Evolutionary conservation across 2,329 filamentous ascomycete species (phyloP).

Genomic region (Colletotrichum horii): DNA sequence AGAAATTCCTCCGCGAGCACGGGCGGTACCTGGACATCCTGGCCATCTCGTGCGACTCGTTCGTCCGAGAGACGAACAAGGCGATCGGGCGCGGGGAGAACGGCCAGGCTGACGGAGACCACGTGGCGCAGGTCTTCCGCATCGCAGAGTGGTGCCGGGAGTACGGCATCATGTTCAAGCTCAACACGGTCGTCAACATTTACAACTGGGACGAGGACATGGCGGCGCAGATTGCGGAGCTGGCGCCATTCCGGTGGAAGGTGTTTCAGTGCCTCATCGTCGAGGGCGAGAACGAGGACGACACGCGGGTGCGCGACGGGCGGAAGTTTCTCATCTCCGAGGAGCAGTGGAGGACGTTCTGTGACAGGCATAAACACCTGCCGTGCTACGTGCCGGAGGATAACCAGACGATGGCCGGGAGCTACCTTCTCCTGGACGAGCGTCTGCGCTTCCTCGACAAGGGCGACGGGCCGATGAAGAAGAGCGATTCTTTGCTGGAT

Average conservation of each 20-base stretch:
- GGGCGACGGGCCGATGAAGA: constrained; percentile 34
- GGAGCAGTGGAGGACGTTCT: constrained; percentile 51
- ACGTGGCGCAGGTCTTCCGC: constrained; percentile 47
- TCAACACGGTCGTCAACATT: constrained; percentile 59
- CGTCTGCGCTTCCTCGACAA: constrained; percentile 55
- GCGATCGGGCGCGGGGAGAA: constrained; percentile 51
- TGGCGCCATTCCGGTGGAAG: constrained; percentile 60
- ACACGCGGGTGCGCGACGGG: constrained; percentile 43
- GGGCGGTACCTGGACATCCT: constrained; percentile 56
- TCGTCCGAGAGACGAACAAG: constrained; percentile 53
- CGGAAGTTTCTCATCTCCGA: constrained; percentile 50
- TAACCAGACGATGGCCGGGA: constrained; percentile 55
- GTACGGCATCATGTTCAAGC: constrained; percentile 58
- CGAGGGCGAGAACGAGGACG: constrained; percentile 55
- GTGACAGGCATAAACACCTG: constrained; percentile 44
- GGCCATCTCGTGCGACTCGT: constrained; percentile 61
- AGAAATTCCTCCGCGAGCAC: constrained; percentile 46
- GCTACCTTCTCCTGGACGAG: constrained; percentile 58
- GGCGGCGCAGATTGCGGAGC: constrained; percentile 38
- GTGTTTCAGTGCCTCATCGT: constrained; percentile 60
- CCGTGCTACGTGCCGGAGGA: constrained; percentile 51
- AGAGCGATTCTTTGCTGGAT: constrained; percentile 43
- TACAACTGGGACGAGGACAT: constrained; percentile 57
- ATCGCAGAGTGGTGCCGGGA: constrained; percentile 50
- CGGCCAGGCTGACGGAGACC: constrained; percentile 37